Evolutionary conservation across 768 basidiomycete species (phyloP).

Genomic region (Lentinula edodes): DNA sequence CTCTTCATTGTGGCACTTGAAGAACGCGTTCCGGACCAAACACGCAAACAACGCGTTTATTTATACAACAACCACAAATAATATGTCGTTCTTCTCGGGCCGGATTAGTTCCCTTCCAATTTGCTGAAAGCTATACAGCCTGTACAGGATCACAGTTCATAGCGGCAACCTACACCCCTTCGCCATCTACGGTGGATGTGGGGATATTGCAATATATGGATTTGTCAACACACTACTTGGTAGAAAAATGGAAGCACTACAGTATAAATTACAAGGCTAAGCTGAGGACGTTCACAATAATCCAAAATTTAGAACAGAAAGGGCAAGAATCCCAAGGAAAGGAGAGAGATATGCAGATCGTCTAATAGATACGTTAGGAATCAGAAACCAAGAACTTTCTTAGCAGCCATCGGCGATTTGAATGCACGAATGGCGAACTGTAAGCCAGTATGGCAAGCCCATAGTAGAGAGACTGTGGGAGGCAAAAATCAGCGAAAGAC

Average conservation of each 20-base stretch:
- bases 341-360: background rate
- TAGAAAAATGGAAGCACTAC: background rate
- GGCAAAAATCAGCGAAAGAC: background rate
- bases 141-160: too few species aligned
- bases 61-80: background rate
- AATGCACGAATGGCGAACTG: slow-evolving; percentile 46
- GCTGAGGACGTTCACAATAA: background rate
- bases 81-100: background rate
- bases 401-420: slow-evolving; percentile 42
- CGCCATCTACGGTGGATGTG: too few species aligned
- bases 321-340: background rate
- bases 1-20: slow-evolving; percentile 55
- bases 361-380: slow-evolving; percentile 6
- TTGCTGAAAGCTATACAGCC: too few species aligned
- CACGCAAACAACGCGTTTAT: background rate
- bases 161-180: too few species aligned
- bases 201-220: background rate
- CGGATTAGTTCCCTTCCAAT: background rate
- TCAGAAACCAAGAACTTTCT: slow-evolving; percentile 31
- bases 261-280: background rate
- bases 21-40: background rate
- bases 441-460: slow-evolving; percentile 52
- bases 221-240: background rate
- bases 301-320: background rate
- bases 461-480: slow-evolving; percentile 50